Base-by-base conservation (phyloP, 768 basidiomycete genomes). In the Lentinula guzmanii region DNA sequence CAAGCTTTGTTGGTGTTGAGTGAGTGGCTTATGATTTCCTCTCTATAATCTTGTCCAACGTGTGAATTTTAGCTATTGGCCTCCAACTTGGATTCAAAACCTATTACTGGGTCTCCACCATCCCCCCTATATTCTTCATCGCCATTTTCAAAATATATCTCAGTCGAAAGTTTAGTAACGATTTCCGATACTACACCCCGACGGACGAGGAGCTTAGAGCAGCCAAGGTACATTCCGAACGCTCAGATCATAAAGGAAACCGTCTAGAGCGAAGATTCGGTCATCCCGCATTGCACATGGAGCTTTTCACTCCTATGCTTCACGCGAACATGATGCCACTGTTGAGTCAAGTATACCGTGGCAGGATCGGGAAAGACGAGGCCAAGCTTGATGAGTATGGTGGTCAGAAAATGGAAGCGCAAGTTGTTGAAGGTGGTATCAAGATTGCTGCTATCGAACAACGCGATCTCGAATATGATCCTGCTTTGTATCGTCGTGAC, bases 231-330 rank as follows among this genome's bases (percentile, higher is more conserved):
- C 83, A 94, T 68, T 91, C 93, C 0, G 85, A 89, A 58, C 85
- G 86, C 52, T 82, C 84, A 1, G 95, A 98, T 70, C 77, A 81
- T 61, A 79, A 80, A 41, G 81, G 87, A 59, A 82, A 89, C 69
- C 83, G 90, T 37, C 83, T 98, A 34, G 88, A 88, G 76, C 93
- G 87, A 70, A 88, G 96, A 33, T 99, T 98, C 75, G 91, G 95
- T 1, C 97, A 99, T 71, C 95, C 97, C 1, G 91, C 95, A 15
- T 79, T 99, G 52, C 86, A 94, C 65, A 74, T 83, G 11, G 93
- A 95, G 58, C 79, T 96, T 51, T 91, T 95, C 74, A 93, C 91
- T 5, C 92, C 90, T 0, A 90, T 92, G 90, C 71, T 94, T 55
- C 92, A 93, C 66, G 86, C 88, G 64, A 87, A 86, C 72, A 90